Conservation (phyloP, 495 filamentous ascomycete species). For the Aspergillus sparsus region DNA sequence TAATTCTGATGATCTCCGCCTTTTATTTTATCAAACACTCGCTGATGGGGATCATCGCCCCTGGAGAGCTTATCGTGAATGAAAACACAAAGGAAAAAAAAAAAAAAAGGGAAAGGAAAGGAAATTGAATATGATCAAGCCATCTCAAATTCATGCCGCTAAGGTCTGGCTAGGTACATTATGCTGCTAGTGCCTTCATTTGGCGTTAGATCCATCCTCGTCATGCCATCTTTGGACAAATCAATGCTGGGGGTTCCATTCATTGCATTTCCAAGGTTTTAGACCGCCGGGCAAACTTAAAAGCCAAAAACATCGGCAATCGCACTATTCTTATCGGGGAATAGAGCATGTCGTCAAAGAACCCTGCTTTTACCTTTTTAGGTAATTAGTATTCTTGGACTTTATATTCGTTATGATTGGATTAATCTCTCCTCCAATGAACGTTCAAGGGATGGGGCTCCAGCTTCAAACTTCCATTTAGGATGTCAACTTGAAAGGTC, state of each 20-base stretch:
- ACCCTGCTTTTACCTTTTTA: conserved; percentile 24
- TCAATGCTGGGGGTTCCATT: conserved; percentile 13
- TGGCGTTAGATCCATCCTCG: conserved; percentile 13
- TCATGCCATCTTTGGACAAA: conserved; percentile 26
- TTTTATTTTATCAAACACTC: not conserved
- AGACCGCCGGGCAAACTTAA: conserved; percentile 21
- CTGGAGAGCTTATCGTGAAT: not conserved
- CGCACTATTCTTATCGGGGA: conserved; percentile 14
- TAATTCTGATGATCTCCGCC: not conserved
- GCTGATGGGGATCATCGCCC: not conserved
- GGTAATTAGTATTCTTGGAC: conserved; percentile 19
- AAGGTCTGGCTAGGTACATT: not conserved
- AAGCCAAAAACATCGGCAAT: conserved; percentile 17
- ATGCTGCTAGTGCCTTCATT: not conserved
- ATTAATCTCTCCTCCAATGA: not conserved
- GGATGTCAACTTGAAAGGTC: too few relatives aligned
- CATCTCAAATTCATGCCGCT: not conserved
- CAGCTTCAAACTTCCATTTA: not conserved
- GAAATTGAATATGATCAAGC: not conserved
- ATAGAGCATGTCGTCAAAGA: conserved; percentile 5
- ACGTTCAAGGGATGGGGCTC: conserved; percentile 1
- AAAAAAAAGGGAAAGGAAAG: not conserved
- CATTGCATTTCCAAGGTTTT: conserved; percentile 14
- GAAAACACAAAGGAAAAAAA: not conserved
- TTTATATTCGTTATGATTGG: conserved; percentile 8